Base-by-base conservation (phyloP, 2,329 filamentous ascomycete species). In the Dactylonectria estremocensis region DNA sequence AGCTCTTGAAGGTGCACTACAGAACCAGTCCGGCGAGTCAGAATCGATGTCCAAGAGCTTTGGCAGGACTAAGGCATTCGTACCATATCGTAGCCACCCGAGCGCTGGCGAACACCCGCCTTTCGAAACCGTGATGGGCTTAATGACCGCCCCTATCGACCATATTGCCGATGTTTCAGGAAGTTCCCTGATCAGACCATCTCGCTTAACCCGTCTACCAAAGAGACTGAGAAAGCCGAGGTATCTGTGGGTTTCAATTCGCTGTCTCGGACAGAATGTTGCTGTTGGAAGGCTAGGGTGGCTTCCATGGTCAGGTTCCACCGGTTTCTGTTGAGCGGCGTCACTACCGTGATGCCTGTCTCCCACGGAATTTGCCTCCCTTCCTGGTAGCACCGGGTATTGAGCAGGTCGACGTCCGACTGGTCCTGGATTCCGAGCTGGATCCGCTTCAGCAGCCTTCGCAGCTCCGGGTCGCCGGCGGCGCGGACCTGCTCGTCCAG, bases 61-160 rank as follows among this genome's bases (percentile, higher is more conserved):
- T 67, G 77, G 72, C 3, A 80, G 84, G 2, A 89, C 87, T 7
- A 90, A 90, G 78, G 77, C 78, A 28, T 86, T 90, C 71, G 83
- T 86, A 1, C 87, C 87, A 1, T 82, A 85, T 1, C 82, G 85
- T 24, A 84, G 83, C 40, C 87, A 89, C 74, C 86, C 86, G 0
- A 79, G 72, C n/a, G 82, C 84, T 2, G 85, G 85, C 0, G 82
- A 87, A 67, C 83, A 83, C 40, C 87, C 87, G 3, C 86, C 85
- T 0, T 90, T 89, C 66, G 88, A 90, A 80, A 88, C 85, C 0
- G 86, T 83, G 0, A 83, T 83, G 64, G 87, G 86, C 0, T 70
- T 91, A 22, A 68, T 91, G 76, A 79, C 85, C 0, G 87, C 88
- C 14, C 89, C 89, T 0, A 79, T 91, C 18, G 89, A 91, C 74